These are phyloP conservation scores for Cinchona pubescens DNA, from an alignment of 257 asterid genomes.

Conservation along the genomic window DNA sequence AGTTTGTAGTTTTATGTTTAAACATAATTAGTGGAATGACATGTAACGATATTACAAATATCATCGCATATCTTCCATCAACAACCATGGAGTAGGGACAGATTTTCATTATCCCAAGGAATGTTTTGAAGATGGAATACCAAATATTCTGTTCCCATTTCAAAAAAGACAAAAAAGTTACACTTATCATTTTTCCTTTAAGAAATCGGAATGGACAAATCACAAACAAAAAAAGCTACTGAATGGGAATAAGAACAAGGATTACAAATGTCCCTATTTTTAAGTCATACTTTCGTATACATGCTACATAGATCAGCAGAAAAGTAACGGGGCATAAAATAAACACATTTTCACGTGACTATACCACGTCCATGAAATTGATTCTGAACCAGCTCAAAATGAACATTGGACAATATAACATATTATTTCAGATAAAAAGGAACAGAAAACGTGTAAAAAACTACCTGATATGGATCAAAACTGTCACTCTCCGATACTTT, in stretches of 20 bases:
- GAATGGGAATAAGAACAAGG: background rate
- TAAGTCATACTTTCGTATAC: background rate
- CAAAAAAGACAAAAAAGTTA: no score
- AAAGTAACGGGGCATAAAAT: no score
- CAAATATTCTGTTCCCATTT: background rate
- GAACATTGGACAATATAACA: background rate
- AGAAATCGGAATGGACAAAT: background rate
- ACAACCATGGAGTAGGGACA: no score
- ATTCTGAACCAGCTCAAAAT: background rate
- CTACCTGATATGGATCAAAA: slow-evolving; percentile 95
- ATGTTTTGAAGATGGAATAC: no score
- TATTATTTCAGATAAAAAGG: background rate
- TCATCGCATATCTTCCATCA: no score
- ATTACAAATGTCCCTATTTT: background rate
- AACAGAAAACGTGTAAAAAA: background rate
- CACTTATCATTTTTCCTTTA: background rate
- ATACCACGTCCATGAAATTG: background rate
- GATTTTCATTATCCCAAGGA: no score
- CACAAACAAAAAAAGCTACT: background rate
- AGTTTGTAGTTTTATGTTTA: no score
- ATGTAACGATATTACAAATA: no score
- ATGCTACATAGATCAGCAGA: no score
- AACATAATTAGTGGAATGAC: no score
- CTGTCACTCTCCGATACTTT: slow-evolving; percentile 86
- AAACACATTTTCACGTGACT: background rate